Base-by-base conservation (phyloP, 495 filamentous ascomycete species). In the Penicillium simplicissimum region DNA sequence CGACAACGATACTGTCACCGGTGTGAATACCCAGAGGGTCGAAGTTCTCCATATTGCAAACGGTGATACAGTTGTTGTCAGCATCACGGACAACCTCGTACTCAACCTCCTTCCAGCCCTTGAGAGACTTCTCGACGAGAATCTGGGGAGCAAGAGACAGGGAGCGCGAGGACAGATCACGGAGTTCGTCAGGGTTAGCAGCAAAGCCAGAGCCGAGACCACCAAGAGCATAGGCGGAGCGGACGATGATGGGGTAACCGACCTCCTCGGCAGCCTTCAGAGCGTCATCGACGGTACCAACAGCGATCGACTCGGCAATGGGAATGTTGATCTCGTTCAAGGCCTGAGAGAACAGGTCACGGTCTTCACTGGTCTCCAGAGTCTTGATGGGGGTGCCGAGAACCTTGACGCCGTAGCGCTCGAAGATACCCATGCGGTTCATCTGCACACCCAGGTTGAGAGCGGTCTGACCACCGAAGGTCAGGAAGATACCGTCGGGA, bases 31-130 rank as follows among this genome's bases (percentile, higher is more conserved):
- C 94, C 36, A 98, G 83, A 38, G 94, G 94, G 71, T 98, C 94
- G 71, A 98, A 98, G 79, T 98, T 98, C 81, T 98, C 94, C 94
- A 98, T 98, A 81, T 98, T 98, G 82, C 94, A 98, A 48, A 98
- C 94, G 17, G 94, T 98, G 66, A 98, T 97, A 76, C 95, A 97
- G 80, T 98, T 98, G 82, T 97, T 95, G 66, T 87, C 84, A 48
- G 89, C 90, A 75, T 98, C 94, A 59, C 94, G 87, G 38, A 98
- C 94, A 36, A 98, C 94, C 74, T 98, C 94, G 71, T 98, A 98
- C 74, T 98, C 94, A 57, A 96, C 90, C 76, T 98, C 94, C 78
- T 98, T 98, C 94, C 94, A 98, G 67, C 94, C 94, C 79, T 97
- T 97, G 52, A 98, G 87, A n/a, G 93, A 97, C 81, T 98, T 98